Base-by-base conservation (phyloP, 164 flowering plant species). In the Litsea cubeba region DNA sequence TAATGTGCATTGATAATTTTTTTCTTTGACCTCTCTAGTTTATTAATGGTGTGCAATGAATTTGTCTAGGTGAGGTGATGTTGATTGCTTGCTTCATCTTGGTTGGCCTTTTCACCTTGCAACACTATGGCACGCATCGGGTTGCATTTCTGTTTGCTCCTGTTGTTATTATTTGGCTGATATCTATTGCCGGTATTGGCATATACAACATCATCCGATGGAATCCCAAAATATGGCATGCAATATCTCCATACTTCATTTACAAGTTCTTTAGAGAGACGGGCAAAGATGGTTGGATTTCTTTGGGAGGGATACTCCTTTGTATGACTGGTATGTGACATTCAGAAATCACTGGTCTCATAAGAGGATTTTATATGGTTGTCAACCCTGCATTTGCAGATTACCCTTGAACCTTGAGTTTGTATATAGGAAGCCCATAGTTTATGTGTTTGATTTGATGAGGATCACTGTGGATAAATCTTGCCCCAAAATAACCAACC, bases 81-180 rank as follows among this genome's bases (percentile, higher is more conserved):
- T 70, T 89, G 76, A 60, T 92, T 75, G 90, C 95, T 17, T 94
- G 95, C 76, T 79, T 83, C 72, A 88, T 94, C 73, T 81, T 94
- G 88, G 89, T 94, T 71, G 97, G 94, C 65, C 86, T 94, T 67
- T 94, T 92, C 84, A 93, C 95, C 68, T 79, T 92, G 82, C 98
- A 94, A 83, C 97, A 92, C 75, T 79, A n/a, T 76, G 98, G 98
- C 71, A 92, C 98, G 46, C 96, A 86, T 76, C 87, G 79, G 80
- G 93, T 92, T 23, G 96, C 93, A 62, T 82, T 91, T 78, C 51
- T 89, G 79, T 94, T 94, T 85, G 93, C 98, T 1, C 98, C 98
- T 18, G 79, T 91, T 75, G 89, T 94, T 35, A 72, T 87, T 72
- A 76, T 91, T 71, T 94, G 98, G 98, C 76, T 92, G 85, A 3